A percentile compares a stretch with the other conserved stretches of the same genome.
Evolutionary conservation across 2,329 filamentous ascomycete species (phyloP).

Genomic region (Botrytis fabae): DNA sequence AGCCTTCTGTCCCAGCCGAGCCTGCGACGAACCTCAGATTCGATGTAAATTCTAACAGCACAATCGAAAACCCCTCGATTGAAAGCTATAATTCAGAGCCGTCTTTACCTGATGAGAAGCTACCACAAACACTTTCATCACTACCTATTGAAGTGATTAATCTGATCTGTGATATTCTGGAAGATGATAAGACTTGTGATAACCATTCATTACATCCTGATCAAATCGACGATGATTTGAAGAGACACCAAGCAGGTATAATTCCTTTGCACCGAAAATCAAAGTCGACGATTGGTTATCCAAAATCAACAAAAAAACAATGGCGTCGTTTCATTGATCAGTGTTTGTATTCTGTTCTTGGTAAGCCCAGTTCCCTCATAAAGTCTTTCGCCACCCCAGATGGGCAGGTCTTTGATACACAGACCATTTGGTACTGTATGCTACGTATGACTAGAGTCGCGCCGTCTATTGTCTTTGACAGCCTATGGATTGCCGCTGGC

Average conservation of each 20-base stretch:
- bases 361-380: slow-evolving; percentile 55
- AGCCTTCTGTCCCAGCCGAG: neutral
- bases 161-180: slow-evolving; percentile 60
- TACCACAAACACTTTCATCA: slow-evolving; percentile 58
- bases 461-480: slow-evolving; percentile 61
- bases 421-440: slow-evolving; percentile 64
- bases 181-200: slow-evolving; percentile 57
- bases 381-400: slow-evolving; percentile 55
- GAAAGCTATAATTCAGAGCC: neutral
- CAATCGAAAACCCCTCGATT: neutral
- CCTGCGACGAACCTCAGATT: neutral
- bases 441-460: slow-evolving; percentile 57
- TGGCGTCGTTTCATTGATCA: slow-evolving; percentile 66
- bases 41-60: neutral
- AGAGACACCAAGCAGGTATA: slow-evolving; percentile 23
- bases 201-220: slow-evolving; percentile 48
- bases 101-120: slow-evolving; percentile 3
- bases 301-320: slow-evolving; percentile 35
- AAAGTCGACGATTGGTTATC: neutral
- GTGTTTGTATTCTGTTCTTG: slow-evolving; percentile 63
- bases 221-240: slow-evolving; percentile 26
- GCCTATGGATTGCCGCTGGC: slow-evolving; percentile 62
- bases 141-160: slow-evolving; percentile 58
- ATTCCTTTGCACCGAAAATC: slow-evolving; percentile 12
- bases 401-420: slow-evolving; percentile 57